phyloP scores from a whole-genome alignment of 2,329 filamentous ascomycete species.

The Chalara sp. region DNA sequence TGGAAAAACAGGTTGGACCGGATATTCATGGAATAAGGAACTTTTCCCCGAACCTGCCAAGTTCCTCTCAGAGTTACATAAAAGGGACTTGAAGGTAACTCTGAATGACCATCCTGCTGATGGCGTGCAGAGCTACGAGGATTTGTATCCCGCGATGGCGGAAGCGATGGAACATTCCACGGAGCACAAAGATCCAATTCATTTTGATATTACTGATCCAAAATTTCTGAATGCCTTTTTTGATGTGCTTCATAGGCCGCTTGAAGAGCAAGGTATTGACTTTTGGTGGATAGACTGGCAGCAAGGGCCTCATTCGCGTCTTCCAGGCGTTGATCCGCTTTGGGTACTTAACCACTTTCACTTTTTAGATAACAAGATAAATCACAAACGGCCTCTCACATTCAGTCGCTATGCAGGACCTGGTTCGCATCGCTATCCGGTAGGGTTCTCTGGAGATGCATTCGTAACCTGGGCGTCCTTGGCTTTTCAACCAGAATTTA shows the following conservation, averaged over 20 bases:
- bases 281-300: conserved; percentile 68
- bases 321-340: conserved; percentile 53
- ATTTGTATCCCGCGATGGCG: conserved; percentile 48
- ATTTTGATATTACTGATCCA: conserved; percentile 47
- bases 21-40: conserved; percentile 55
- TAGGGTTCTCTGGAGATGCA: conserved; percentile 59
- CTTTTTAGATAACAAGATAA: conserved; percentile 44
- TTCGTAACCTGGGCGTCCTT: conserved; percentile 54
- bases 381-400: conserved; percentile 40
- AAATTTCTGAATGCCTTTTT: conserved; percentile 53
- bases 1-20: conserved; percentile 42
- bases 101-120: conserved; percentile 58
- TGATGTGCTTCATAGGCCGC: conserved; percentile 45
- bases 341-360: conserved; percentile 62
- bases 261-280: conserved; percentile 51
- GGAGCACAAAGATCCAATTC: conserved; percentile 40
- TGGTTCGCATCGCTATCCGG: conserved; percentile 56
- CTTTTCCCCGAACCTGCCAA: conserved; percentile 48
- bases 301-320: conserved; percentile 47
- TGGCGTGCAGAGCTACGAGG: conserved; percentile 49
- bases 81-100: conserved; percentile 44
- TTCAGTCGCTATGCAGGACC: conserved; percentile 57
- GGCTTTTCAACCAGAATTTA: conserved; percentile 60
- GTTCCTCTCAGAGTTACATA: conserved; percentile 45
- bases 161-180: conserved; percentile 44